Conservation (phyloP, 208 protist species). For the Acanthamoeba lenticulata region DNA sequence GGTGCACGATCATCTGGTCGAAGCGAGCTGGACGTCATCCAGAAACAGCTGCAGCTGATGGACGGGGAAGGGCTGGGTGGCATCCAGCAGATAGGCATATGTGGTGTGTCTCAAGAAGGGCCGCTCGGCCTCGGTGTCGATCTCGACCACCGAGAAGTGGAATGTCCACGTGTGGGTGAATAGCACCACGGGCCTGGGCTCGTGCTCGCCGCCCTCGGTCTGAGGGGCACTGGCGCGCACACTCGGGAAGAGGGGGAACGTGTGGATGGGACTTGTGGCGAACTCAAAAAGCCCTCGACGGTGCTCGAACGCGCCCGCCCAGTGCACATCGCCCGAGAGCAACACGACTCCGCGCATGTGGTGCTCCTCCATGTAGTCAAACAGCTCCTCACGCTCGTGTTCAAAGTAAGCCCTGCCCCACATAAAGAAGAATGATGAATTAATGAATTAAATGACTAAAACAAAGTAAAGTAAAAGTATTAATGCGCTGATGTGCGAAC, state of each 20-base stretch:
- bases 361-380: conserved; percentile 9
- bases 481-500: neutral
- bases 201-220: neutral
- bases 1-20: neutral
- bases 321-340: neutral
- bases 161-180: conserved; percentile 21
- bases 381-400: conserved; percentile 23
- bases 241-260: neutral
- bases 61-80: neutral
- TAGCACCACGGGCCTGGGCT: neutral
- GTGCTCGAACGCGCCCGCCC: neutral
- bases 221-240: no score
- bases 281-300: neutral
- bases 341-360: neutral
- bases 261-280: conserved; percentile 8
- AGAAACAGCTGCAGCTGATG: neutral
- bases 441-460: neutral
- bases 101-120: neutral
- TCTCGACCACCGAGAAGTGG: neutral
- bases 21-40: neutral
- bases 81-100: neutral
- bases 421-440: neutral
- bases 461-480: neutral
- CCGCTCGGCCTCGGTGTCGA: neutral
- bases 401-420: neutral